A percentile compares a stretch with the other conserved stretches of the same genome.
Evolutionary conservation across 2,329 filamentous ascomycete genomes (phyloP).

Genomic region (Biscogniauxia mediterranea): DNA sequence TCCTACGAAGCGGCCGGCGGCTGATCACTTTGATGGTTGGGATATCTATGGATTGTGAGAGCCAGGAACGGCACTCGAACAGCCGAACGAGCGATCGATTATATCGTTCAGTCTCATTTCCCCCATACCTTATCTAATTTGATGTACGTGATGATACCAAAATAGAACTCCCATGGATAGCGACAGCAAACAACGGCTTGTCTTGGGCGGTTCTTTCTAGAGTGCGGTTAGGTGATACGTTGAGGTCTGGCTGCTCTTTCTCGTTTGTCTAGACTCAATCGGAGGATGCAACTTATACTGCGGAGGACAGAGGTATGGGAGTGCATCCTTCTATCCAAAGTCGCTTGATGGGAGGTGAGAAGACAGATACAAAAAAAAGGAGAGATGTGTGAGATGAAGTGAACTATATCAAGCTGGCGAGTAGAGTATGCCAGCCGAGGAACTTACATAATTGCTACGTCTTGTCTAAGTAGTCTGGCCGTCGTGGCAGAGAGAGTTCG

Average conservation of each 20-base stretch:
- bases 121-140: slow-evolving; percentile 17
- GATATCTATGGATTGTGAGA: slow-evolving; percentile 38
- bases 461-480: background rate
- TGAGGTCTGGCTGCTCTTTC: slow-evolving; percentile 2
- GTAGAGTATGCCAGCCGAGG: background rate
- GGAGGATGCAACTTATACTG: slow-evolving; percentile 7
- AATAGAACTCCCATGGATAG: slow-evolving; percentile 1
- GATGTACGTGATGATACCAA: slow-evolving; percentile 19
- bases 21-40: slow-evolving; percentile 33
- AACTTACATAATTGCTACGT: background rate
- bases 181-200: background rate
- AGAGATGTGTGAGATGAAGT: background rate
- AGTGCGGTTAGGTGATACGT: background rate
- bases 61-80: slow-evolving; percentile 17
- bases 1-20: slow-evolving; percentile 14
- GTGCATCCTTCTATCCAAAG: background rate
- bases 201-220: background rate
- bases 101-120: slow-evolving; percentile 15
- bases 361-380: background rate
- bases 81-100: slow-evolving; percentile 10
- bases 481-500: background rate
- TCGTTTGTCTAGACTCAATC: background rate
- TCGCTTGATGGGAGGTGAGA: background rate
- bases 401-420: background rate
- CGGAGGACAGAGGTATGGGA: background rate